These are phyloP conservation scores for Tylopilus cervinicoccineus DNA, from an alignment of 768 basidiomycete species.

Conservation along the genomic window DNA sequence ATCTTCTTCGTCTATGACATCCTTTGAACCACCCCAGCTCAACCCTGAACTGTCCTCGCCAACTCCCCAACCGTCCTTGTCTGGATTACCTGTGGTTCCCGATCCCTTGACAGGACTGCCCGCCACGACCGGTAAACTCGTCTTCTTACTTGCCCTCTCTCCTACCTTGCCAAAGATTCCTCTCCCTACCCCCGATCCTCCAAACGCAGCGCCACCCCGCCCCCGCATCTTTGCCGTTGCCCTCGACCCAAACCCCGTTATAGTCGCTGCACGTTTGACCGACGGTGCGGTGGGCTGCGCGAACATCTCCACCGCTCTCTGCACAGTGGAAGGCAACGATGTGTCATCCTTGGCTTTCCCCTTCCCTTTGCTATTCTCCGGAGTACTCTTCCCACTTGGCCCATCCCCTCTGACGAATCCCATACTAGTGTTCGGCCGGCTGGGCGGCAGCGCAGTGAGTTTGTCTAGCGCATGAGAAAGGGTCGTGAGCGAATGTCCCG, in stretches of 20 bases:
- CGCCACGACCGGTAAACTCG: conserved; percentile 40
- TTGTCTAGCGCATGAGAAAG: conserved; percentile 68
- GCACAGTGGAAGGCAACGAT: conserved; percentile 8
- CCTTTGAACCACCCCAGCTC: neutral
- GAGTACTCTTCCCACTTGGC: neutral
- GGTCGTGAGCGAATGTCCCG: conserved; percentile 50
- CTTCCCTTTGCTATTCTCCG: conserved; percentile 14
- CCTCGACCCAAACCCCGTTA: conserved; percentile 7
- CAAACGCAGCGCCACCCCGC: conserved; percentile 1
- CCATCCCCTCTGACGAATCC: conserved; percentile 47
- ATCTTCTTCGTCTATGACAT: conserved; percentile 1
- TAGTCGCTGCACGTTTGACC: conserved; percentile 24
- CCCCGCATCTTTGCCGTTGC: neutral
- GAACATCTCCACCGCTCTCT: conserved; percentile 12
- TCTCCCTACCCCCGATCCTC: conserved; percentile 6
- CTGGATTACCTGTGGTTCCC: neutral
- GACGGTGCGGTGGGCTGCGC: conserved; percentile 30
- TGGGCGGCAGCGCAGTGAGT: conserved; percentile 61
- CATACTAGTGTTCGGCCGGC: conserved; percentile 64
- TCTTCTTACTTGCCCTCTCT: conserved; percentile 39
- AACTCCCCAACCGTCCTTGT: neutral
- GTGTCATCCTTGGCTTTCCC: conserved; percentile 22
- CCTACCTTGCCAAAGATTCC: conserved; percentile 24
- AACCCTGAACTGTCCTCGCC: neutral
- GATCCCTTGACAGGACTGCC: conserved; percentile 46